Conservation (phyloP, 768 basidiomycete species). For the Phanerochaete carnosa region DNA sequence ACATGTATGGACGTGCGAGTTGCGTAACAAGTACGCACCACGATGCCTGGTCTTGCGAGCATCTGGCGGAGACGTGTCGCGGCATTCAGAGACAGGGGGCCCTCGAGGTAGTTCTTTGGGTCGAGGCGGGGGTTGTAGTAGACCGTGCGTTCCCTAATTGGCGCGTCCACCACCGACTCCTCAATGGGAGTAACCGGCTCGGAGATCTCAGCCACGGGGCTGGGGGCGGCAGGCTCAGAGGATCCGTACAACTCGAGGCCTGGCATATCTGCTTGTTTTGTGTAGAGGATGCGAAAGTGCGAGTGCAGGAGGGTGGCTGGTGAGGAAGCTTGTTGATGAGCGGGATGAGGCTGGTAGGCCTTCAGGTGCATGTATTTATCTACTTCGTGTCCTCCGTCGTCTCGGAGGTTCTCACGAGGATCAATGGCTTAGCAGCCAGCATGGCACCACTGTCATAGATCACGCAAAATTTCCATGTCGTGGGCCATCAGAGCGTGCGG, state of each 20-base stretch:
- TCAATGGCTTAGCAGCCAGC: background rate
- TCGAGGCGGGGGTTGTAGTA: slow-evolving; percentile 72
- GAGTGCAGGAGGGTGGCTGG: background rate
- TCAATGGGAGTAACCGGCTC: background rate
- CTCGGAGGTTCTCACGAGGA: background rate
- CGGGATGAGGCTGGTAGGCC: background rate
- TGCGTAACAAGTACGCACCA: slow-evolving; percentile 41
- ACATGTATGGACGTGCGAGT: background rate
- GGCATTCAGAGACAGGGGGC: slow-evolving; percentile 64
- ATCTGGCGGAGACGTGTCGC: slow-evolving; percentile 63
- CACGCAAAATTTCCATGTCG: background rate
- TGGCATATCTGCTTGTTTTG: slow-evolving; percentile 17
- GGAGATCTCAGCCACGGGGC: slow-evolving; percentile 15
- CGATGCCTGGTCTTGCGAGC: slow-evolving; percentile 64
- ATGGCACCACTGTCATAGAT: background rate
- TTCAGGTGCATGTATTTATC: background rate
- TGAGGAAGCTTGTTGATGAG: background rate
- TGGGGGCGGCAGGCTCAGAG: slow-evolving; percentile 14
- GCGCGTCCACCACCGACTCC: background rate
- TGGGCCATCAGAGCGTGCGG: background rate
- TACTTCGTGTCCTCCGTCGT: background rate
- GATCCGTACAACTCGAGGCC: slow-evolving; percentile 25
- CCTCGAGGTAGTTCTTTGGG: slow-evolving; percentile 64
- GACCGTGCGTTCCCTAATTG: slow-evolving; percentile 18
- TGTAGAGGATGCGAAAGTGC: background rate